Evolutionary conservation across 176 grass and related monocot genomes (phyloP).

Genomic region (Chrysopogon serrulatus): DNA sequence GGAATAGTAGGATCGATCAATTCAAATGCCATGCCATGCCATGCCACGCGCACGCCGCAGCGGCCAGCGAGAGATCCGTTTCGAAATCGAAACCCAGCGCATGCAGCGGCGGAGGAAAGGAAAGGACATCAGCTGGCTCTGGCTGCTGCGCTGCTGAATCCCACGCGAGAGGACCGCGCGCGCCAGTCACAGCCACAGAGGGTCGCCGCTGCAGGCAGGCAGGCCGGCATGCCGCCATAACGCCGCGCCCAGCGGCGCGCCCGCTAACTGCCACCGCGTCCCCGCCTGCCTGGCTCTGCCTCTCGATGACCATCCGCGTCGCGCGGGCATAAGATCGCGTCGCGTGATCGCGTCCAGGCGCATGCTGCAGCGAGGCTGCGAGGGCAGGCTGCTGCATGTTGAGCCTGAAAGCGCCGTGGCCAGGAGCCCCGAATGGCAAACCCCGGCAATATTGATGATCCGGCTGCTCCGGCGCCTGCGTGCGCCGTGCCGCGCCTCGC

Average conservation of each 20-base stretch:
- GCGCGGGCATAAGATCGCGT: constrained; percentile 18
- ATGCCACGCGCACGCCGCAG: neutral
- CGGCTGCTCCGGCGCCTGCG: neutral
- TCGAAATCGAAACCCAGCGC: neutral
- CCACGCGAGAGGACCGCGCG: neutral
- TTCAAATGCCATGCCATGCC: neutral
- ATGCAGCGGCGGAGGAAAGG: neutral
- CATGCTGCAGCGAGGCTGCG: neutral
- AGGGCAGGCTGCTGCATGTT: constrained; percentile 3
- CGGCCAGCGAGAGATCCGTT: neutral
- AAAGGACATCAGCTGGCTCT: constrained; percentile 15
- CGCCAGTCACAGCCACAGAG: neutral
- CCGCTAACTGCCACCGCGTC: neutral
- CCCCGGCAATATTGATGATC: neutral
- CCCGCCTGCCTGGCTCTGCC: neutral
- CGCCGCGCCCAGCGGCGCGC: constrained; percentile 8
- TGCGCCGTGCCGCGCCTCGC: neutral
- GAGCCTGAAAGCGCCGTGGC: constrained; percentile 13
- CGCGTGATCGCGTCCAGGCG: neutral
- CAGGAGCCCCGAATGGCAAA: constrained; percentile 5
- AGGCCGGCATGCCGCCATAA: neutral
- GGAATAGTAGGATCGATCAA: neutral
- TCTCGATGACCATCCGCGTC: neutral
- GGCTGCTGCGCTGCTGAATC: constrained; percentile 25
- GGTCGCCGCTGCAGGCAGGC: neutral